Percentiles rank a stretch among this genome's conserved stretches.
Conservation (phyloP, 768 basidiomycete species). For the Serendipita sp. region DNA sequence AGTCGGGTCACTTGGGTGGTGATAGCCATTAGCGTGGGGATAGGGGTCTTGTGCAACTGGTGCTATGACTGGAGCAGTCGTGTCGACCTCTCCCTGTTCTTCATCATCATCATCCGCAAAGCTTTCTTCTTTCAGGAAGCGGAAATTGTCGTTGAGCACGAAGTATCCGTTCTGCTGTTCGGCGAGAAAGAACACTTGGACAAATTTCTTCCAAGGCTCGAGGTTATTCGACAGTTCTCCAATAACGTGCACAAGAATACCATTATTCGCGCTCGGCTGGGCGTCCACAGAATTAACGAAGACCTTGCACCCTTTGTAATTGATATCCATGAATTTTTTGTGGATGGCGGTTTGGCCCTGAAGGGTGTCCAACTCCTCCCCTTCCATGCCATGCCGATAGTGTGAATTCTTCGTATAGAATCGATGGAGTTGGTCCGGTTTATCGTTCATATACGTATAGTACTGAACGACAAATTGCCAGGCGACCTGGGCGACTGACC, state of each 20-base stretch:
- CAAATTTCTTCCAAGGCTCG: constrained; percentile 93
- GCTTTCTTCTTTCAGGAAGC: constrained; percentile 91
- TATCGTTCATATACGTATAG: constrained; percentile 98
- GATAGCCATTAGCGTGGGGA: constrained; percentile 9
- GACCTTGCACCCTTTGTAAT: constrained; percentile 93
- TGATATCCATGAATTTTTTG: constrained; percentile 84
- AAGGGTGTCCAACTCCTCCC: constrained; percentile 67
- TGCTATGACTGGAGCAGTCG: not conserved
- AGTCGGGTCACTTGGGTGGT: constrained; percentile 8
- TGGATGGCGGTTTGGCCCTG: constrained; percentile 45
- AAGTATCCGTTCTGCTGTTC: constrained; percentile 99
- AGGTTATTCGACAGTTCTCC: constrained; percentile 95
- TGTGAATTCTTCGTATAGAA: constrained; percentile 98
- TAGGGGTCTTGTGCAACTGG: not conserved
- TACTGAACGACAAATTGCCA: constrained; percentile 99
- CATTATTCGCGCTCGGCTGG: constrained; percentile 83
- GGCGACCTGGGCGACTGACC: constrained; percentile 61
- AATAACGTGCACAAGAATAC: constrained; percentile 98
- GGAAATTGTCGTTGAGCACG: constrained; percentile 99
- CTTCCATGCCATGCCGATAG: constrained; percentile 93
- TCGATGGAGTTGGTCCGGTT: constrained; percentile 89
- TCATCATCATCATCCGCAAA: constrained; percentile 59
- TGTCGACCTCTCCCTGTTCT: constrained; percentile 4
- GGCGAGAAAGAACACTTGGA: constrained; percentile 98
- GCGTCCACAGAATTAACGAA: constrained; percentile 98